phyloP scores from a whole-genome alignment of 1,284 basidiomycete genomes.

The Irpex sp. region DNA sequence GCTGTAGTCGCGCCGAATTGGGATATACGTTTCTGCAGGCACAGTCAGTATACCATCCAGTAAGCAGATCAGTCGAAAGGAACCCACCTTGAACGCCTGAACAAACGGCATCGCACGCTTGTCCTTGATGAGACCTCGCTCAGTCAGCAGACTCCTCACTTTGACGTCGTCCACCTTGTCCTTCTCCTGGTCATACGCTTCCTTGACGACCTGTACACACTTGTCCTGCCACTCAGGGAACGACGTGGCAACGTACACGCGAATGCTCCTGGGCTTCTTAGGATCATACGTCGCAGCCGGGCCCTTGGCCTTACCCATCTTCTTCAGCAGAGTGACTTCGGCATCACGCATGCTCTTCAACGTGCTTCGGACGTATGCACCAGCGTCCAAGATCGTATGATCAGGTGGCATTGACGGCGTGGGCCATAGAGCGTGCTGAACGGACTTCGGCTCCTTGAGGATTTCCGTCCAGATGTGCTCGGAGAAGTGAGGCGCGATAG shows the following conservation, averaged over 20 bases:
- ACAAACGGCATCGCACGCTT: slow-evolving; percentile 97
- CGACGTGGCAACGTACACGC: slow-evolving; percentile 85
- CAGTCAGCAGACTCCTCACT: slow-evolving; percentile 67
- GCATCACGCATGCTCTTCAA: slow-evolving; percentile 91
- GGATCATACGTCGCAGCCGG: slow-evolving; percentile 67
- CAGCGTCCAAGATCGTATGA: slow-evolving; percentile 64
- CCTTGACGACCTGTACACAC: slow-evolving; percentile 76
- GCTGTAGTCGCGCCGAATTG: slow-evolving; percentile 78
- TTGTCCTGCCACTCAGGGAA: slow-evolving; percentile 95
- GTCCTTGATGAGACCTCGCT: slow-evolving; percentile 90
- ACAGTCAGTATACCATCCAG: not conserved
- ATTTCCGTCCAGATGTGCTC: slow-evolving; percentile 88
- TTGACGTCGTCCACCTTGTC: slow-evolving; percentile 83
- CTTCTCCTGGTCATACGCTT: slow-evolving; percentile 58
- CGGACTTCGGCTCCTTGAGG: slow-evolving; percentile 70
- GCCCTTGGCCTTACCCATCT: slow-evolving; percentile 64
- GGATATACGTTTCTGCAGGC: slow-evolving; percentile 76
- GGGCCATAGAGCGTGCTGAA: slow-evolving; percentile 86
- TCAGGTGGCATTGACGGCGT: slow-evolving; percentile 56
- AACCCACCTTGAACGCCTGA: slow-evolving; percentile 81
- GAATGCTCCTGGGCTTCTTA: slow-evolving; percentile 80
- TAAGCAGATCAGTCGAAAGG: not conserved
- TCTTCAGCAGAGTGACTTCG: slow-evolving; percentile 77
- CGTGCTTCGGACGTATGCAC: slow-evolving; percentile 81
- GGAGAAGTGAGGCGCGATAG: slow-evolving; percentile 93